Evolutionary conservation across 345 rosid species (phyloP).

Genomic region (Bruguiera gymnorhiza): DNA sequence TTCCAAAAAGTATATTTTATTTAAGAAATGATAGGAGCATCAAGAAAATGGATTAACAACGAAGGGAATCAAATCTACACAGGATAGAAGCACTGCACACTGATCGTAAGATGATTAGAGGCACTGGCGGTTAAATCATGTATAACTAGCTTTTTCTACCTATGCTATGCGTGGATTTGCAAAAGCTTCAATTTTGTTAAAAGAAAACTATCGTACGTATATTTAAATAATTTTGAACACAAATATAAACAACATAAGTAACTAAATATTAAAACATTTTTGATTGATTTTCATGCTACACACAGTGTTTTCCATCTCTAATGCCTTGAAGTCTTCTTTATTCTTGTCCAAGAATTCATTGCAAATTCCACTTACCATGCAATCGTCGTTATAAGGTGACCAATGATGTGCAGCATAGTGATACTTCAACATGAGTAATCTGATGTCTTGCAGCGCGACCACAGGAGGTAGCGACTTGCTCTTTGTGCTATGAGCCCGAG

Average conservation of each 20-base stretch:
- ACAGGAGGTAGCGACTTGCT: slow-evolving; percentile 71
- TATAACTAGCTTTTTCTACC: too few species aligned
- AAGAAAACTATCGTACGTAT: too few species aligned
- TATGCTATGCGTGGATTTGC: too few species aligned
- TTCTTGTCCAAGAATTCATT: slow-evolving; percentile 57
- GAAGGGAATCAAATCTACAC: background rate
- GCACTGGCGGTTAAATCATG: background rate
- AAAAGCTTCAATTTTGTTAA: too few species aligned
- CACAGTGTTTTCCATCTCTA: slow-evolving; percentile 47
- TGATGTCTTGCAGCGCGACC: slow-evolving; percentile 62
- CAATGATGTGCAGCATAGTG: slow-evolving; percentile 59
- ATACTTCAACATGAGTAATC: slow-evolving; percentile 59
- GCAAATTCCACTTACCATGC: slow-evolving; percentile 86
- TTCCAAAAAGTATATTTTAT: background rate
- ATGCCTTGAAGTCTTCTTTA: slow-evolving; percentile 51
- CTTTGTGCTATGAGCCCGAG: slow-evolving; percentile 96
- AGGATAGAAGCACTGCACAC: background rate
- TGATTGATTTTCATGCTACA: too few species aligned
- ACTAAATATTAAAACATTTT: too few species aligned
- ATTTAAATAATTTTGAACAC: too few species aligned
- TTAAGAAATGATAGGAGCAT: background rate
- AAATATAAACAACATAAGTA: too few species aligned
- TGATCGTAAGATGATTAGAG: background rate
- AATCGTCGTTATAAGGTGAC: slow-evolving; percentile 71
- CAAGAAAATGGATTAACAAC: background rate